Evolutionary conservation across 192 early-diverging fungal species (phyloP).

Genomic region (Coemansia sp.): DNA sequence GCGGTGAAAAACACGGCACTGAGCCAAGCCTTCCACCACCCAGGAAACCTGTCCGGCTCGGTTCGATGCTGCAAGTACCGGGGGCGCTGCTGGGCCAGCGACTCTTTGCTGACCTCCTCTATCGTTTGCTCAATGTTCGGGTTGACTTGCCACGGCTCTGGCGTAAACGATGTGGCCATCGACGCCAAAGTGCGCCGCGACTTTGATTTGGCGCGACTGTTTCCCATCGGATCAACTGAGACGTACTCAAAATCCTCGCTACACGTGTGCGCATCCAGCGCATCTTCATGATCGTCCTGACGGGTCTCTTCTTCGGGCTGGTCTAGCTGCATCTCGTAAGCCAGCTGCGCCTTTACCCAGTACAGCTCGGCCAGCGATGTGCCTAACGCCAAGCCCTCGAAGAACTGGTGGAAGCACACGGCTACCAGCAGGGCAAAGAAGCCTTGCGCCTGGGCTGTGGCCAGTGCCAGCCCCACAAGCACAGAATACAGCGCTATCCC

Average conservation of each 20-base stretch:
- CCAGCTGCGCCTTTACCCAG: slow-evolving; percentile 46
- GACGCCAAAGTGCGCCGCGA: slow-evolving; percentile 39
- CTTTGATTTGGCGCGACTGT: slow-evolving; percentile 5
- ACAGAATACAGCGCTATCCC: slow-evolving; percentile 76
- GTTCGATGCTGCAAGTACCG: slow-evolving; percentile 28
- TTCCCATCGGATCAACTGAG: slow-evolving; percentile 8
- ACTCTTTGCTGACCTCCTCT: not conserved
- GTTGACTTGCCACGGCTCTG: slow-evolving; percentile 52
- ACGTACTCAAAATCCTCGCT: slow-evolving; percentile 24
- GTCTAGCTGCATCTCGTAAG: not conserved
- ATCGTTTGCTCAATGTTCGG: slow-evolving; percentile 37
- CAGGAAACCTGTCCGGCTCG: slow-evolving; percentile 36
- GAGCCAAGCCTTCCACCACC: slow-evolving; percentile 53
- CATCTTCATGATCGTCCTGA: not conserved
- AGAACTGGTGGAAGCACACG: slow-evolving; percentile 70
- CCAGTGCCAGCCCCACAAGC: slow-evolving; percentile 68
- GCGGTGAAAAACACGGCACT: slow-evolving; percentile 61
- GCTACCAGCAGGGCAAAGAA: slow-evolving; percentile 65
- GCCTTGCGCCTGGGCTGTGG: slow-evolving; percentile 25
- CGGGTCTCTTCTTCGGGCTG: not conserved
- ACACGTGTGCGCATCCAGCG: not conserved
- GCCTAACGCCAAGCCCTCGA: slow-evolving; percentile 75
- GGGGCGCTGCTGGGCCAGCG: not conserved
- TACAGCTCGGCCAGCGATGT: slow-evolving; percentile 65
- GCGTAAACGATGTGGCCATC: slow-evolving; percentile 47